Evolutionary conservation across 179 eudicot species (phyloP).

Genomic region (Vitellaria paradoxa): DNA sequence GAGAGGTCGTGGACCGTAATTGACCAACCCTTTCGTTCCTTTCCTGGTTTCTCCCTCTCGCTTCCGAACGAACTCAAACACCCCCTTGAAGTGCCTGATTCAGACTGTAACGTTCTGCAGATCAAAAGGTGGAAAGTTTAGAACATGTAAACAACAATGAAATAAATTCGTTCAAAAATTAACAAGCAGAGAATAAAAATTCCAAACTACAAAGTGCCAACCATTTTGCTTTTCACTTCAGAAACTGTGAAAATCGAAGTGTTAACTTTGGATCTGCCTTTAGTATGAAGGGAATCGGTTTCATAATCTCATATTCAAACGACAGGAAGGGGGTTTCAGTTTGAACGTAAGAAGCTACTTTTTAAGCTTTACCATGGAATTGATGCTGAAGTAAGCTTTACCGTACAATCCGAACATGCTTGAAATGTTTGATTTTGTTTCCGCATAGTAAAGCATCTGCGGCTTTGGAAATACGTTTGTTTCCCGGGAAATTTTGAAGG

Average conservation of each 20-base stretch:
- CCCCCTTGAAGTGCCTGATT: conserved; percentile 48
- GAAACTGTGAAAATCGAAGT: no score
- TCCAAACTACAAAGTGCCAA: no score
- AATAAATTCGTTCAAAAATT: no score
- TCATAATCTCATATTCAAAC: no score
- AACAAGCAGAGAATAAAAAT: no score
- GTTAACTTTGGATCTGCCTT: conserved; percentile 1
- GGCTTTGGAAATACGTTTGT: background rate
- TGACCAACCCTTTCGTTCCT: conserved; percentile 86
- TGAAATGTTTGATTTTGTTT: background rate
- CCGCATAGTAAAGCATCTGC: background rate
- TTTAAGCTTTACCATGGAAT: background rate
- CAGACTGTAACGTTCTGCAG: conserved; percentile 53
- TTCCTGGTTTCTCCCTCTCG: conserved; percentile 58
- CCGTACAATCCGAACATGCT: conserved; percentile 7
- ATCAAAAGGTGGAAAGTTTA: conserved; percentile 4
- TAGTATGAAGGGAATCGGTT: no score
- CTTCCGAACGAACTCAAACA: conserved; percentile 77
- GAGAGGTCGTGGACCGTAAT: conserved; percentile 77
- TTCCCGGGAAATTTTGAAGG: background rate
- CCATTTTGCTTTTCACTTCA: no score
- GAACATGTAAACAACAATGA: background rate
- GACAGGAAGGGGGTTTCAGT: no score
- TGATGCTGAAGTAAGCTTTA: conserved; percentile 5
- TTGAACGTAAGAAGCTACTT: background rate